Evolutionary conservation across 768 basidiomycete genomes (phyloP).

Genomic region (Tricholoma saponaceum): DNA sequence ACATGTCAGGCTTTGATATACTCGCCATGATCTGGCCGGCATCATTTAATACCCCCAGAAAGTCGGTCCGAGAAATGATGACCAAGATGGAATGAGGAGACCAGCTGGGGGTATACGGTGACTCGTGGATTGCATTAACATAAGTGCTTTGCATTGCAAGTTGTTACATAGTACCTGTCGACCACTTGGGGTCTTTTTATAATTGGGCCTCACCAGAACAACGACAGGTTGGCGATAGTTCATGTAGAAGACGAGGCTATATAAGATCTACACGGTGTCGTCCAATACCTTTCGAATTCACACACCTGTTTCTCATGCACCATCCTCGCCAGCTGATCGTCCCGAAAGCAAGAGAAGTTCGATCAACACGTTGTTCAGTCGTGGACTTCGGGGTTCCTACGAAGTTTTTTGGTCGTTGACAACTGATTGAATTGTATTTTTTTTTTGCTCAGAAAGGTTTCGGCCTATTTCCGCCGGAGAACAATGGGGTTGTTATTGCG

Average conservation of each 20-base stretch:
- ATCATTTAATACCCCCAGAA: no score
- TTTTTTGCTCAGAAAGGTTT: background rate
- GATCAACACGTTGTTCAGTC: conserved; percentile 1
- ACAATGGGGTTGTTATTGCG: background rate
- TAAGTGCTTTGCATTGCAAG: no score
- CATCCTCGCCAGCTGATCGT: background rate
- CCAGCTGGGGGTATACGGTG: no score
- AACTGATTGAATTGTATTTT: background rate
- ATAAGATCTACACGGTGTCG: no score
- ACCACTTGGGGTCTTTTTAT: no score
- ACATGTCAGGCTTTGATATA: no score
- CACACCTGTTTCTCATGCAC: background rate
- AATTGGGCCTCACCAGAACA: no score
- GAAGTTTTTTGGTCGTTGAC: background rate
- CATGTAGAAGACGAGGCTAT: background rate
- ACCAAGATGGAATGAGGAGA: no score
- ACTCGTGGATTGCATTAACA: no score
- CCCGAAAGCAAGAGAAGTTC: background rate
- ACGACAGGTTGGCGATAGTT: background rate
- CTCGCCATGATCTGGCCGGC: no score
- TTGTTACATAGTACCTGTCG: no score
- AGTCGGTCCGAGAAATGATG: no score
- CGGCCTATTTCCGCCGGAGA: background rate
- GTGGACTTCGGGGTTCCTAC: background rate
- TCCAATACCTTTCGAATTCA: background rate